A percentile compares a stretch with the other conserved stretches of the same genome.
phyloP scores from a whole-genome alignment of 2,329 filamentous ascomycete species.

The Arthrobotrys iridis region DNA sequence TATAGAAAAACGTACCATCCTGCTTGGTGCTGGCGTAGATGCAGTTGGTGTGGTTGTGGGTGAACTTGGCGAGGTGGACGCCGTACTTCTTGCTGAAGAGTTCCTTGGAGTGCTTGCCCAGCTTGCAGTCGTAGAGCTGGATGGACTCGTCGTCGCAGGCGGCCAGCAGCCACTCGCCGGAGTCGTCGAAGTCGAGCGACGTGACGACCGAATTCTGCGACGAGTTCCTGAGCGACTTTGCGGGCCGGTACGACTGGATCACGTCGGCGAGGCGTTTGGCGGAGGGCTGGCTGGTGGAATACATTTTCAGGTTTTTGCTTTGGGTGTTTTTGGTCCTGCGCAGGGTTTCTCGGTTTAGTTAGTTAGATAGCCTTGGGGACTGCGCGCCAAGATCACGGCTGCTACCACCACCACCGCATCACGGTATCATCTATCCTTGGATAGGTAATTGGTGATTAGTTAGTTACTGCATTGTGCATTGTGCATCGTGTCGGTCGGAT shows the following conservation, averaged over 20 bases:
- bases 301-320: too few species aligned
- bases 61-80: conserved; percentile 91
- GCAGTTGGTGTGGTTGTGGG: conserved; percentile 88
- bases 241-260: conserved; percentile 68
- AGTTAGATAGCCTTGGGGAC: too few species aligned
- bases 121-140: conserved; percentile 92
- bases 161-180: conserved; percentile 89
- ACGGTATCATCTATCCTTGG: too few species aligned
- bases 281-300: conserved; percentile 56
- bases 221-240: conserved; percentile 60
- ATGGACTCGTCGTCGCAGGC: conserved; percentile 94
- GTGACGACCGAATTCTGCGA: conserved; percentile 68
- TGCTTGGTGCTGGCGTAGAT: conserved; percentile 96
- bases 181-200: conserved; percentile 95
- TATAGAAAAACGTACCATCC: conserved; percentile 70
- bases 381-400: too few species aligned
- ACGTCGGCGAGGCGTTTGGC: conserved; percentile 60
- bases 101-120: conserved; percentile 87
- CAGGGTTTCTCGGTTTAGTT: not conserved
- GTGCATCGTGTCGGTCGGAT: too few species aligned
- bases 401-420: too few species aligned
- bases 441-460: too few species aligned
- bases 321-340: not conserved
- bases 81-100: conserved; percentile 97
- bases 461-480: too few species aligned